Conservation (phyloP, 352 stramenopile species). For the Elongisporangium senticosum region DNA sequence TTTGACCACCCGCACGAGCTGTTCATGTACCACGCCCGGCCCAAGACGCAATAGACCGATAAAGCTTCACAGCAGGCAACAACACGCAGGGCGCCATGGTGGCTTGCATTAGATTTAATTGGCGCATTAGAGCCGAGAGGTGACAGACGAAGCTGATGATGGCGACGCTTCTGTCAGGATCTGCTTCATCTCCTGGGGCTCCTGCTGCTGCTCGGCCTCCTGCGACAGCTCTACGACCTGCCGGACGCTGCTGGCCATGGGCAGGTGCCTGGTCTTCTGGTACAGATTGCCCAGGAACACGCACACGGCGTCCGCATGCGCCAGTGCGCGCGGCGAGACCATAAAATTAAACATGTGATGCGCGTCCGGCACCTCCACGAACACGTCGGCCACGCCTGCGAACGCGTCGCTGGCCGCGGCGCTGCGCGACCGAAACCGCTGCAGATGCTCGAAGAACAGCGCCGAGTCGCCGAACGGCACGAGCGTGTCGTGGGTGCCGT, state of each 20-base stretch:
- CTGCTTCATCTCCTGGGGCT: not conserved
- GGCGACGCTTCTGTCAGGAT: not conserved
- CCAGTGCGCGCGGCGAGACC: constrained; percentile 43
- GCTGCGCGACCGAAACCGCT: constrained; percentile 20
- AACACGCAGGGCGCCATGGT: no score
- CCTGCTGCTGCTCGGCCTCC: constrained; percentile 1
- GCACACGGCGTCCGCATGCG: constrained; percentile 45
- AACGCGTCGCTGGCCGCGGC: constrained; percentile 14
- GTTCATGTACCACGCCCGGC: constrained; percentile 31
- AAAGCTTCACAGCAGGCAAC: no score
- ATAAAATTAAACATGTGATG: constrained; percentile 66
- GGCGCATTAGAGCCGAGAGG: not conserved
- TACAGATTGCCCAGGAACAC: constrained; percentile 54
- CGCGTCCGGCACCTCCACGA: constrained; percentile 41
- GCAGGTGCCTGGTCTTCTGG: constrained; percentile 30
- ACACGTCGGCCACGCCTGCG: constrained; percentile 42
- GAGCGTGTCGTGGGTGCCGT: constrained; percentile 55
- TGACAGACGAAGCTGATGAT: not conserved
- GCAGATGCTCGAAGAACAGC: constrained; percentile 52
- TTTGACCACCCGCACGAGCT: constrained; percentile 40
- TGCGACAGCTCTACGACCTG: constrained; percentile 1
- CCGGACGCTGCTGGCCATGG: constrained; percentile 18
- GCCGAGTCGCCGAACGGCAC: constrained; percentile 49
- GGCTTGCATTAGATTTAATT: no score
- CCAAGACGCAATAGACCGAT: constrained; percentile 9